Evolutionary conservation across 768 basidiomycete species (phyloP), one percentile per base, ranked within the genome.

Genomic region (Gymnopilus dilepis): DNA sequence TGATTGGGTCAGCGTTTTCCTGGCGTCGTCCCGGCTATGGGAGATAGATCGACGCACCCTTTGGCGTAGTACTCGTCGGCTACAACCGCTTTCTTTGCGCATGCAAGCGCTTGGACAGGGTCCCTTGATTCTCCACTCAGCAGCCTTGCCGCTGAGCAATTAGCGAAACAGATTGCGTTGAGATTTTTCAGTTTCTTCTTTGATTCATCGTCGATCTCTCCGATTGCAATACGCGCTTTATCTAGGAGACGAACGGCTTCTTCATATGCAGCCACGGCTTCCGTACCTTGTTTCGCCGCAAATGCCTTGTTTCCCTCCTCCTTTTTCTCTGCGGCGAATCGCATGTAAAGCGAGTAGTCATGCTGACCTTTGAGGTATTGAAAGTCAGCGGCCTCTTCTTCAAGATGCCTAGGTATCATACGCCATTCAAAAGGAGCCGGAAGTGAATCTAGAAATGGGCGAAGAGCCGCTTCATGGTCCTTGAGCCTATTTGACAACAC

Each of bases 381-480:
- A 13, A 58, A 45, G 8, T 58, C 45, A 17, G 47, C 48, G 13
- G 56, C 56, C 19, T 48, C 52, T 8, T 63, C 62, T 31, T 63
- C 53, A 30, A 65, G 37, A 53, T 56, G 2, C 34, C 41, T 42
- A 15, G 47, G 51, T 37, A 60, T 60, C 15, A 67, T 33, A 6
- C 47, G 45, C 64, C 64, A 69, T 19, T 47, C 48, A 33, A 69
- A 65, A 12, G 48, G 42, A 2, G 33, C 9, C 1, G 63, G 62
- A 13, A 69, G 50, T 17, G 64, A 59, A 31, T 67, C 47, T 6
- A 69, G 62, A 48, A 69, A 69, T 15, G 62, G 55, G 21, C 53
- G 43, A 48, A 69, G 38, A n/a, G 52, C 53, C 17, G n/a, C 17
- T 5, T 56, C 28, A 33, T 69, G 64, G 12, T 60, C 58, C n/a